These are phyloP conservation scores for Penicillium sp. DNA, from an alignment of 2,329 filamentous ascomycete species.

Conservation along the genomic window DNA sequence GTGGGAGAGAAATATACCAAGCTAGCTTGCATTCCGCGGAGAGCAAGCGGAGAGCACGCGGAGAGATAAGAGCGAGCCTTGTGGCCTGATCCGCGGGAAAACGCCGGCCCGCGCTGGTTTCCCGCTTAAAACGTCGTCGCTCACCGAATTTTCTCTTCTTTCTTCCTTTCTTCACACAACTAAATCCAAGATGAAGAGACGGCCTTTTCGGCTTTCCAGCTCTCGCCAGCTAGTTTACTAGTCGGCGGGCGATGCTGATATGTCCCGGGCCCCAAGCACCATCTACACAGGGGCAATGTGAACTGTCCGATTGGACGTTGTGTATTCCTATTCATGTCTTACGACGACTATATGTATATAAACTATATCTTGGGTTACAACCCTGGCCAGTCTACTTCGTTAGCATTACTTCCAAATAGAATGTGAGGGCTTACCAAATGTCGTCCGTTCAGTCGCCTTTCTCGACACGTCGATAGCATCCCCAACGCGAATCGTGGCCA, in stretches of 20 bases:
- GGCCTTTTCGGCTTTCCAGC: conserved; percentile 55
- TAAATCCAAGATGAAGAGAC: conserved; percentile 77
- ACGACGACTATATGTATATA: background rate
- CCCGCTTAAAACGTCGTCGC: conserved; percentile 16
- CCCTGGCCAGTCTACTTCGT: conserved; percentile 31
- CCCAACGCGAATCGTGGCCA: conserved; percentile 49
- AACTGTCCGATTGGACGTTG: conserved; percentile 54
- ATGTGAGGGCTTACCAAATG: conserved; percentile 47
- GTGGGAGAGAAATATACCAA: no score
- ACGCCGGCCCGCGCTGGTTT: background rate
- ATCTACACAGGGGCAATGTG: conserved; percentile 62
- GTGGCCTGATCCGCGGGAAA: conserved; percentile 15
- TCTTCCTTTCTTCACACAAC: conserved; percentile 59
- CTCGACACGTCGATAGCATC: conserved; percentile 54
- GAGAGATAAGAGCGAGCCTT: conserved; percentile 11
- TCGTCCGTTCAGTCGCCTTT: conserved; percentile 50
- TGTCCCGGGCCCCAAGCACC: conserved; percentile 62
- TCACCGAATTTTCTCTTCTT: conserved; percentile 18
- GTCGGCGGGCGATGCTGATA: conserved; percentile 55
- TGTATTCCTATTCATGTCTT: conserved; percentile 2
- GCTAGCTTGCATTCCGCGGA: conserved; percentile 6
- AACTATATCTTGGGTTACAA: conserved; percentile 18
- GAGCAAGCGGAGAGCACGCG: no score
- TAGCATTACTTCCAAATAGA: conserved; percentile 11
- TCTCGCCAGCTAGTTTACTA: no score